A percentile compares a stretch with the other conserved stretches of the same genome.
Conservation (phyloP, 768 basidiomycete genomes). For the Kwoniella dejecticola region DNA sequence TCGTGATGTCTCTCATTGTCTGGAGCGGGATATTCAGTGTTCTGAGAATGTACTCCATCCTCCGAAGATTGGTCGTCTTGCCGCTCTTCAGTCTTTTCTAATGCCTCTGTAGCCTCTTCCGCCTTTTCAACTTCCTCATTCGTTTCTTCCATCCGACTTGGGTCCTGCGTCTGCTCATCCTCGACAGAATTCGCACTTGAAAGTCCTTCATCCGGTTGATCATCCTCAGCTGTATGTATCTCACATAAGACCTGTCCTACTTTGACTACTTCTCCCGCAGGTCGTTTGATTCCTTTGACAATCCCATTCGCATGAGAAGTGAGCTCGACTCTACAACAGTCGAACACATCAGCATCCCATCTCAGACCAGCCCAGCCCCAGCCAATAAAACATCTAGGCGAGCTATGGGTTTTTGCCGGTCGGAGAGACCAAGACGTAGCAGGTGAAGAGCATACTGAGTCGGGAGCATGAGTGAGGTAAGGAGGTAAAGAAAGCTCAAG, state of each 20-base stretch:
- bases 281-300: conserved; percentile 25
- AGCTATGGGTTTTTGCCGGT: too few species aligned
- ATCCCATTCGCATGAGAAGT: conserved; percentile 40
- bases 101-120: conserved; percentile 6
- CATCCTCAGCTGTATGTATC: conserved; percentile 31
- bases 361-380: too few species aligned
- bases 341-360: neutral
- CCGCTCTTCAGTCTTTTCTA: conserved; percentile 21
- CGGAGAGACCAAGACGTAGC: too few species aligned
- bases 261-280: conserved; percentile 33
- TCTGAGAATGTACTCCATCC: neutral
- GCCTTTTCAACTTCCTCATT: conserved; percentile 4
- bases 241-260: conserved; percentile 47
- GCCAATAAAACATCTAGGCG: too few species aligned
- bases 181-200: too few species aligned
- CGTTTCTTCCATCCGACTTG: too few species aligned
- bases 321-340: conserved; percentile 39
- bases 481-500: too few species aligned
- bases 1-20: neutral
- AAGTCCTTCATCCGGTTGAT: neutral
- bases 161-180: too few species aligned
- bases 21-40: neutral
- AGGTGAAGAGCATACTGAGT: too few species aligned
- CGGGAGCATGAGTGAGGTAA: too few species aligned
- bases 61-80: neutral